Evolutionary conservation across 768 basidiomycete genomes (phyloP), one percentile per base, ranked within the genome.

Genomic region (Trametes sanguinea): DNA sequence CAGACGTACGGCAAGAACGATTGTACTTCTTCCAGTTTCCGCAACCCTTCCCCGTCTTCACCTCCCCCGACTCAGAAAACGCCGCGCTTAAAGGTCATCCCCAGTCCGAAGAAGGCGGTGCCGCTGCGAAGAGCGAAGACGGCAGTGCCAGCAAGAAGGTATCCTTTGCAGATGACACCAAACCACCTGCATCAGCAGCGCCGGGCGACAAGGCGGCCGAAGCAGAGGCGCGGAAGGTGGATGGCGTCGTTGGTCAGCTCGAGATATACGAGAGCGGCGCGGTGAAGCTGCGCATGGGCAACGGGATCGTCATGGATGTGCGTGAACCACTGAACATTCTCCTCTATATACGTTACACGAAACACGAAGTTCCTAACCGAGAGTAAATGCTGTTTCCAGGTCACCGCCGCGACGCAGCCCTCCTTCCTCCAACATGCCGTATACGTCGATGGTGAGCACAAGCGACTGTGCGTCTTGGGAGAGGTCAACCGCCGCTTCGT

Each of bases 21-120:
- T 76, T 96, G 3, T 96, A 90, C 69, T 88, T 94, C 67, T 95
- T 96, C 77, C 94, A 95, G 71, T 96, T 96, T 68, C 95, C 95
- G 0, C 73, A 79, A 8, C 90, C 92, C 0, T 95, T 97, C 74
- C 94, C 94, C 0, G 81, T 77, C 4, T 95, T 95, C 75, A 69
- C 72, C 29, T 76, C 79, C 50, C 71, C 66, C 2, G 51, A 77
- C 14, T 76, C 59, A 32, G 47, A 58, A 43, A 32, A 55, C 37
- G 42, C 61, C 17, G 65, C 65, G 22, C 50, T 54, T 30, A 63
- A 66, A 37, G 62, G 47, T 44, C 62, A 58, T 33, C 62, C 42
- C 22, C 60, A 69, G 27, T 65, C 45, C 43, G 65, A 39, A 7
- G 48, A 39, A 14, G 13, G 13, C n/a, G 42, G 57, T 16, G 58